Evolutionary conservation across 2,329 filamentous ascomycete species (phyloP).

Genomic region (Neonectria neomacrospora): DNA sequence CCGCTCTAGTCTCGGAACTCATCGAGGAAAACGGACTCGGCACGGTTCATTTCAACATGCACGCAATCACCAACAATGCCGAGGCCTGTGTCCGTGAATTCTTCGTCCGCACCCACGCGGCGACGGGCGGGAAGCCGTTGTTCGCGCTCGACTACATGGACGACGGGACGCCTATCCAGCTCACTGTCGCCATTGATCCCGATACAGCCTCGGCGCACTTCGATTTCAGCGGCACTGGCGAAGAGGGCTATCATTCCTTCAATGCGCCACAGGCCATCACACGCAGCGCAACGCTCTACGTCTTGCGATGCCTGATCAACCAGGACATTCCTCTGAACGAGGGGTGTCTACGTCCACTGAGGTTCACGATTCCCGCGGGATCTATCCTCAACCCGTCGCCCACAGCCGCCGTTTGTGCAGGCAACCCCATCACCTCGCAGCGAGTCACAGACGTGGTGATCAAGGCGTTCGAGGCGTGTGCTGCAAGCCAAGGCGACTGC

Average conservation of each 20-base stretch:
- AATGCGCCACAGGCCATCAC: constrained; percentile 49
- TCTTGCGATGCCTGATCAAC: constrained; percentile 80
- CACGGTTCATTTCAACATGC: constrained; percentile 72
- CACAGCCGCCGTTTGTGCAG: constrained; percentile 84
- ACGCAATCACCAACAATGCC: constrained; percentile 55
- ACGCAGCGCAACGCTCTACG: constrained; percentile 79
- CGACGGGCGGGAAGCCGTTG: constrained; percentile 29
- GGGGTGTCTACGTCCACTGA: constrained; percentile 81
- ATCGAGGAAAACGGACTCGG: constrained; percentile 79
- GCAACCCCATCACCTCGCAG: constrained; percentile 69
- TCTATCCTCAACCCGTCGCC: constrained; percentile 70
- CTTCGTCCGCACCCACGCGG: constrained; percentile 29
- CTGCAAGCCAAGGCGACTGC: constrained; percentile 80
- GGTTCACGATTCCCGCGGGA: constrained; percentile 76
- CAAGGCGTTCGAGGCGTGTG: constrained; percentile 80
- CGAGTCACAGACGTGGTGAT: constrained; percentile 55
- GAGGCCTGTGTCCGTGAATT: constrained; percentile 41
- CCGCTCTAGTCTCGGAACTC: constrained; percentile 76
- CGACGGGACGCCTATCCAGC: constrained; percentile 80
- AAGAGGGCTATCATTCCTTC: constrained; percentile 47
- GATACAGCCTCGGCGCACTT: constrained; percentile 79
- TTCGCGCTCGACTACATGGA: constrained; percentile 74
- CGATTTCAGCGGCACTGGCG: constrained; percentile 50
- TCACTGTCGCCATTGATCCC: constrained; percentile 77
- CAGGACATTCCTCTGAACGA: constrained; percentile 89